Evolutionary conservation across 2,329 filamentous ascomycete genomes (phyloP).

Genomic region (Phaeophleospora eucalypticola): DNA sequence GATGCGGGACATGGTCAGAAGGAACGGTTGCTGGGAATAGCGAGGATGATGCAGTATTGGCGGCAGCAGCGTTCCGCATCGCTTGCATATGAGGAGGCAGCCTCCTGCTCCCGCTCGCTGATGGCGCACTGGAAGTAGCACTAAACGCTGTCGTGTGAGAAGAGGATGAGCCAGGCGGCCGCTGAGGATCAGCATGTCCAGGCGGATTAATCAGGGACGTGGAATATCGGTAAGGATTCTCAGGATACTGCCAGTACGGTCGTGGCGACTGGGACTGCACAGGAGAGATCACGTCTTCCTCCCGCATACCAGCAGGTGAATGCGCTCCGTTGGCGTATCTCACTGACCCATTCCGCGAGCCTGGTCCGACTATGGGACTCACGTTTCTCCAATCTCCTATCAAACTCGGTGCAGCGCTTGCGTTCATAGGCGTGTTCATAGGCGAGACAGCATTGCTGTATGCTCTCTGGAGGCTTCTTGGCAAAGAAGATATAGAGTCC

Average conservation of each 20-base stretch:
- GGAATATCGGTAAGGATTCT: constrained; percentile 22
- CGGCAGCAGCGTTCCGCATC: constrained; percentile 26
- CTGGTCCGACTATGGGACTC: constrained; percentile 18
- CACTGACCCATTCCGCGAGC: constrained; percentile 5
- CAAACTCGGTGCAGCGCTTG: constrained; percentile 19
- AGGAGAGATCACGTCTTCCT: constrained; percentile 22
- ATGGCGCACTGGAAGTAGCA: constrained; percentile 3
- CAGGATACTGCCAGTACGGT: constrained; percentile 8
- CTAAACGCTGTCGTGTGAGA: constrained; percentile 16
- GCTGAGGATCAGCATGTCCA: constrained; percentile 17
- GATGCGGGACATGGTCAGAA: constrained; percentile 27
- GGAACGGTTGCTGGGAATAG: constrained; percentile 27
- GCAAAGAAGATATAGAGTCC: constrained; percentile 20
- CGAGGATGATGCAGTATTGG: constrained; percentile 22
- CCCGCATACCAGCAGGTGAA: constrained; percentile 1
- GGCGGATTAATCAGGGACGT: constrained; percentile 25
- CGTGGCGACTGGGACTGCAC: constrained; percentile 4
- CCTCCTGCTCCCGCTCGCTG: constrained; percentile 12
- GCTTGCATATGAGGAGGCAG: constrained; percentile 32
- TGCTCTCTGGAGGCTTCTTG: constrained; percentile 29
- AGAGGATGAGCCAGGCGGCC: constrained; percentile 14
- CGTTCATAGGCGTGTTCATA: constrained; percentile 17
- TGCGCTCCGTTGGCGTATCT: background rate
- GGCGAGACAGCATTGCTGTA: constrained; percentile 30
- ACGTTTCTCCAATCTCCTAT: constrained; percentile 29